Evolutionary conservation across 768 basidiomycete species (phyloP).

Genomic region (Mycena alexandri): DNA sequence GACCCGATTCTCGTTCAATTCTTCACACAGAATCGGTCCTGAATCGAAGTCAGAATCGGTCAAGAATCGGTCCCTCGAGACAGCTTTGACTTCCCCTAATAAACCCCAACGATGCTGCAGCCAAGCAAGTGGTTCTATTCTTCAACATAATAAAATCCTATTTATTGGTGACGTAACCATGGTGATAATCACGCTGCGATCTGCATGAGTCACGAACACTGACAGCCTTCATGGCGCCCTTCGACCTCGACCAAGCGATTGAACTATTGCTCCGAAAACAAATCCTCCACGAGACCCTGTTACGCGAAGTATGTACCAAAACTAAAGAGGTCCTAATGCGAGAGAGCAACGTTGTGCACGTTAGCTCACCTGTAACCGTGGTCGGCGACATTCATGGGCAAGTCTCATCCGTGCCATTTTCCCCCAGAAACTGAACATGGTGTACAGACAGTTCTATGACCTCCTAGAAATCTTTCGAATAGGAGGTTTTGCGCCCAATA

Average conservation of each 20-base stretch:
- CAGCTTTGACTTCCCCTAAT: too few relatives aligned
- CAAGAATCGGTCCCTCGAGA: too few relatives aligned
- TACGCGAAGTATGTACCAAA: constrained; percentile 99
- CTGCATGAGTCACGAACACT: too few relatives aligned
- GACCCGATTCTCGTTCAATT: too few relatives aligned
- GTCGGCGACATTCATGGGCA: constrained; percentile 99
- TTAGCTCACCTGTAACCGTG: constrained; percentile 97
- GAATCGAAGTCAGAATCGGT: too few relatives aligned
- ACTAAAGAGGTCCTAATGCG: constrained; percentile 99
- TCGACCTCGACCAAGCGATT: constrained; percentile 97
- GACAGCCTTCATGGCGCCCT: constrained; percentile 64
- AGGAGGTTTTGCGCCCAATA: constrained; percentile 95
- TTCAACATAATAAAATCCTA: too few relatives aligned
- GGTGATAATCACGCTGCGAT: too few relatives aligned
- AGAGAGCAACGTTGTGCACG: constrained; percentile 97
- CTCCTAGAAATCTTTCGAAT: constrained; percentile 99
- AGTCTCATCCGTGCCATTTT: neutral
- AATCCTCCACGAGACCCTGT: constrained; percentile 90
- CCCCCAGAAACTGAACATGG: neutral
- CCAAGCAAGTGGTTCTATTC: too few relatives aligned
- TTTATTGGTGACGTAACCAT: too few relatives aligned
- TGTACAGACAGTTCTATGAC: constrained; percentile 94
- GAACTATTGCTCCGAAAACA: constrained; percentile 90
- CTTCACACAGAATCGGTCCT: too few relatives aligned
- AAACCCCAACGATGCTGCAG: too few relatives aligned